Evolutionary conservation across 768 basidiomycete genomes (phyloP).

Genomic region (Vararia minispora): DNA sequence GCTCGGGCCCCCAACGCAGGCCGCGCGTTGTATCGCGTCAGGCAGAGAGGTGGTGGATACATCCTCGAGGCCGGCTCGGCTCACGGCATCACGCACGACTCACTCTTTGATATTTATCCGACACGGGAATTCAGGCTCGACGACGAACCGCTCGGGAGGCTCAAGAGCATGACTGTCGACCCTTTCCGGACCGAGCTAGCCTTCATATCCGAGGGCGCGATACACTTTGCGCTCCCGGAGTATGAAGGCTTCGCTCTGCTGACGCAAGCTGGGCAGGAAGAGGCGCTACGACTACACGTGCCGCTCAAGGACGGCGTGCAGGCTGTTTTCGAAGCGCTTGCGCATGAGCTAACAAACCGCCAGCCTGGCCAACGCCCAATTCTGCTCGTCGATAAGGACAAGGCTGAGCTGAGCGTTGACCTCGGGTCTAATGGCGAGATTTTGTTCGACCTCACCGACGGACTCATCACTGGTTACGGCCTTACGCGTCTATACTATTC

Average conservation of each 20-base stretch:
- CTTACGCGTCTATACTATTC: background rate
- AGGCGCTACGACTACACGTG: too few species aligned
- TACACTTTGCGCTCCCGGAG: too few species aligned
- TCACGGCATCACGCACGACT: conserved; percentile 17
- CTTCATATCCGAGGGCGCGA: too few species aligned
- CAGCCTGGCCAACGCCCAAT: background rate
- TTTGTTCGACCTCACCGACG: conserved; percentile 1
- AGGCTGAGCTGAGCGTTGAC: background rate
- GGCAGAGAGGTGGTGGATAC: conserved; percentile 2
- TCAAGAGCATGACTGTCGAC: background rate
- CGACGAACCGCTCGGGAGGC: conserved; percentile 6
- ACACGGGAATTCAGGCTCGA: background rate
- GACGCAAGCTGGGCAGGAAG: too few species aligned
- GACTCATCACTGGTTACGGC: background rate
- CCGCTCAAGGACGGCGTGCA: too few species aligned
- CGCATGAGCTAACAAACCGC: too few species aligned
- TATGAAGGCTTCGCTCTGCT: too few species aligned
- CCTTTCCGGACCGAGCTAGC: too few species aligned
- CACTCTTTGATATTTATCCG: conserved; percentile 15
- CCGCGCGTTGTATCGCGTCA: conserved; percentile 6
- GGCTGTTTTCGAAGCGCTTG: too few species aligned
- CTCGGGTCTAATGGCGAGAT: background rate
- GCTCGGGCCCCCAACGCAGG: conserved; percentile 9
- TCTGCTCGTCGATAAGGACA: conserved; percentile 1
- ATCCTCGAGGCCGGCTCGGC: conserved; percentile 17